phyloP scores from a whole-genome alignment of 2,329 filamentous ascomycete genomes.

The Orbilia brochopaga region DNA sequence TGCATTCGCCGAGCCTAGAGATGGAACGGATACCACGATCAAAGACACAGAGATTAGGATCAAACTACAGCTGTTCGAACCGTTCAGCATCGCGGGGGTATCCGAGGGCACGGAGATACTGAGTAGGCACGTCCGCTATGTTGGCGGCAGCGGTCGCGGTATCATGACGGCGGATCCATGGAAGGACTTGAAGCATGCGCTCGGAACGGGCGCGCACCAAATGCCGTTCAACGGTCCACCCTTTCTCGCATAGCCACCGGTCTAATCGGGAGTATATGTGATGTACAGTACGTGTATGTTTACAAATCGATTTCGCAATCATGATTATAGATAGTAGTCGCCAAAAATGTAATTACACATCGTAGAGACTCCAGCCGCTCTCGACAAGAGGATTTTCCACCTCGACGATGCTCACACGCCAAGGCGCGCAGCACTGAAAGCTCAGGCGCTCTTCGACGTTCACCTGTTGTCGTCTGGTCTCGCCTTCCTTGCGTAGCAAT shows the following conservation, averaged over 20 bases:
- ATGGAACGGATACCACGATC: not conserved
- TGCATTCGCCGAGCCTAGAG: not conserved
- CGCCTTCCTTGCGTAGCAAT: constrained; percentile 3
- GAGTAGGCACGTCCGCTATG: not conserved
- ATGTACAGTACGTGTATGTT: too few relatives aligned
- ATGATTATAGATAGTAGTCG: too few relatives aligned
- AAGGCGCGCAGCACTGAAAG: constrained; percentile 31
- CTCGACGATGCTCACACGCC: constrained; percentile 12
- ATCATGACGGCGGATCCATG: not conserved
- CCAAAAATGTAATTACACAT: too few relatives aligned
- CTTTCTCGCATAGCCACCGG: not conserved
- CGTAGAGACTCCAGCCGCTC: not conserved
- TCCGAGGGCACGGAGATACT: not conserved
- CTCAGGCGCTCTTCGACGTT: constrained; percentile 19
- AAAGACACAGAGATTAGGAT: constrained; percentile 17
- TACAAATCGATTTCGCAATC: too few relatives aligned
- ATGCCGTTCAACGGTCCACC: not conserved
- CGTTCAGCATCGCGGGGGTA: constrained; percentile 5
- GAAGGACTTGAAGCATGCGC: not conserved
- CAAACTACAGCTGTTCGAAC: constrained; percentile 16
- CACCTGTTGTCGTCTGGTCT: constrained; percentile 15
- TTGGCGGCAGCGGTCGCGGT: not conserved
- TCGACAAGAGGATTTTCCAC: not conserved
- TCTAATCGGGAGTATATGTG: too few relatives aligned
- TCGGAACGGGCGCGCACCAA: not conserved